Base-by-base conservation (phyloP, 2,329 filamentous ascomycete genomes). In the Grosmannia huntii region DNA sequence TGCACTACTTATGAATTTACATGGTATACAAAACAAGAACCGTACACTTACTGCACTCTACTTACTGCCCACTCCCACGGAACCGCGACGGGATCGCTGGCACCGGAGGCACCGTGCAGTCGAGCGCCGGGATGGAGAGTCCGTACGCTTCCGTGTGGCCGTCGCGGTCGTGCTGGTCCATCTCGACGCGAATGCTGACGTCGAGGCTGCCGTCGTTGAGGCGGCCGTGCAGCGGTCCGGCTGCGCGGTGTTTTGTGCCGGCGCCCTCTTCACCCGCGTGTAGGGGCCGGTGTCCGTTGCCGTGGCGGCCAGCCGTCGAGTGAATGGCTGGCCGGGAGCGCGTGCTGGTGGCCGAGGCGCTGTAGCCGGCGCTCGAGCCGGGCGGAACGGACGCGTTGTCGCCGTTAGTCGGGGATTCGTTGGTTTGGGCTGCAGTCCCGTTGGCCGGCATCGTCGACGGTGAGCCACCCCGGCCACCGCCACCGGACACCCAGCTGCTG, bases 71-170 rank as follows among this genome's bases (percentile, higher is more conserved):
- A 7, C 44, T 55, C 21, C 19, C 44, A 4, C 53, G 62, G 46
- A 62, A 63, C 28, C 58, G 57, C 19, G 58, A 36, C 10, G 60
- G 60, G 21, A 63, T 58, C 41, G 31, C 52, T 10, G 61, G 63
- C 21, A 62, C 53, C 16, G 64, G 63, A 5, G 61, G 56, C 1
- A 55, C 60, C 4, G 55, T 49, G 56, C 68, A 71, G 38, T 64
- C 61, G 49, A 96, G 76, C 28, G 80, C 75, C 14, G 94, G 94
- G n/a, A 99, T 84, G 2, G 90, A 85, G 53, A 99, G 75, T 11
- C 91, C 87, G 68, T 99, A 99, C 16, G 84, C 82, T 61, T 85
- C 79, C 0, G 94, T 97, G 63, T 81, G 82, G 44, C 94, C 94
- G 41, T 87, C 77, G 2, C 83, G 83, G 68, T 97, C 84, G 65